Conservation (phyloP, 1,284 basidiomycete species). For the Puccinia hordei region DNA sequence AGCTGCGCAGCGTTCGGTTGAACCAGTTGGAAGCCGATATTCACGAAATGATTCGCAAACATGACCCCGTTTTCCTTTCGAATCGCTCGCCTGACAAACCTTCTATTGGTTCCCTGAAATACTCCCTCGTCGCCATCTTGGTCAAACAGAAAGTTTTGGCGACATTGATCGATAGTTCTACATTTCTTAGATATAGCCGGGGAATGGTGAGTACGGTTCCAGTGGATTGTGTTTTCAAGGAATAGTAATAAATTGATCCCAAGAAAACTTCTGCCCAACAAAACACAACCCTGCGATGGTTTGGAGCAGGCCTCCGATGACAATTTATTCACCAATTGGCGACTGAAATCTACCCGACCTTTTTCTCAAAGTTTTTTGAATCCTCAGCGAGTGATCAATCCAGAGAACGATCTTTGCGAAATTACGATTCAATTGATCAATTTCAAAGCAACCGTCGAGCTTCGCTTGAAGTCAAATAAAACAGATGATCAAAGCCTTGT, state of each 20-base stretch:
- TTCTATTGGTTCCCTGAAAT: slow-evolving; percentile 13
- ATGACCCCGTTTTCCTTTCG: background rate
- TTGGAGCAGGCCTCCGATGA: slow-evolving; percentile 17
- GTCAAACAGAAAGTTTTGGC: slow-evolving; percentile 31
- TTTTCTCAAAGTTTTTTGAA: background rate
- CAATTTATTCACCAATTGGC: slow-evolving; percentile 32
- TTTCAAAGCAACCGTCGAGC: slow-evolving; percentile 10
- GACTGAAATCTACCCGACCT: slow-evolving; percentile 20
- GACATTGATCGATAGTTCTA: slow-evolving; percentile 15
- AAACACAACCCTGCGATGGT: too few relatives aligned
- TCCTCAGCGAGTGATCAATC: background rate
- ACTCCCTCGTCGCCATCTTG: background rate
- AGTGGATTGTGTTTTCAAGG: background rate
- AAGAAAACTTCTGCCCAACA: too few relatives aligned
- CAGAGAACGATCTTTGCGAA: slow-evolving; percentile 16
- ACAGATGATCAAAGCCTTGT: background rate
- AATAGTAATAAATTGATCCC: background rate
- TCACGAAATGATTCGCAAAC: slow-evolving; percentile 1
- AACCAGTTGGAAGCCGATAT: slow-evolving; percentile 11
- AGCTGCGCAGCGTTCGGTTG: background rate
- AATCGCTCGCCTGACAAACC: too few relatives aligned
- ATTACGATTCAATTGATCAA: slow-evolving; percentile 29
- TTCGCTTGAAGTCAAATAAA: background rate
- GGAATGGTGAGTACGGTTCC: slow-evolving; percentile 20
- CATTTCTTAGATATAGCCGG: slow-evolving; percentile 37